Evolutionary conservation across 768 basidiomycete genomes (phyloP), one percentile per base, ranked within the genome.

Genomic region (Pleurotus sapidus): DNA sequence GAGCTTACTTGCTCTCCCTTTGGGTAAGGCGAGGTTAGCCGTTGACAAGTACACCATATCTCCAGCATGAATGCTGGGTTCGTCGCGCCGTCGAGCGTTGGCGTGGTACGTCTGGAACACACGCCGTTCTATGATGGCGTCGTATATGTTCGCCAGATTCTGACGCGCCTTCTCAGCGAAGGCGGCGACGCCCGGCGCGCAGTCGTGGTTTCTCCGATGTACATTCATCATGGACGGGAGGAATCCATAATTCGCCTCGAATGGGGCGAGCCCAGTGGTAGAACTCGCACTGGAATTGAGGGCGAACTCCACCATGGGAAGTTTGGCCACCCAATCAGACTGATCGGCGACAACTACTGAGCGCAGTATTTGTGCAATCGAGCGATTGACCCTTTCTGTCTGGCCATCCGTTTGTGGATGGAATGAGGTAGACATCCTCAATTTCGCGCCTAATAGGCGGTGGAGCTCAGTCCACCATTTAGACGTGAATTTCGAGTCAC

Each of bases 401-500:
- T 66, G 67, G 0, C 74, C 72, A 60, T 77, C 74, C 1, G 72
- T 78, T 50, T 78, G 73, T 0, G 74, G 76, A 54, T 78, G 77
- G 56, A 71, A 20, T 20, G 20, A 20, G 20, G 20, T 20, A 3
- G 20, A 20, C 20, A 20, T 20, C 20, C 20, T 20, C 0, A 76
- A 60, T 30, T 69, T 65, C 0, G 67, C 60, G 1, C 74, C 70
- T 3, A 74, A 14, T 0, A 71, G 18, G 8, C 49, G 38, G 37
- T 67, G 61, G 64, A 69, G 49, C 17, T 59, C 63, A 5, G 40
- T 20, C 20, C 20, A 20, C 20, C 20, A 20, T 3, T 20, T 20
- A 1, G 20, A 20, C 20, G 20, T 20, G 20, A 20, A 20, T 3
- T 20, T 20, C 20, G 20, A 20, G 20, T 20, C 20, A 1, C 20